phyloP scores from a whole-genome alignment of 2,329 filamentous ascomycete species.

The Trichophaea hybrida region DNA sequence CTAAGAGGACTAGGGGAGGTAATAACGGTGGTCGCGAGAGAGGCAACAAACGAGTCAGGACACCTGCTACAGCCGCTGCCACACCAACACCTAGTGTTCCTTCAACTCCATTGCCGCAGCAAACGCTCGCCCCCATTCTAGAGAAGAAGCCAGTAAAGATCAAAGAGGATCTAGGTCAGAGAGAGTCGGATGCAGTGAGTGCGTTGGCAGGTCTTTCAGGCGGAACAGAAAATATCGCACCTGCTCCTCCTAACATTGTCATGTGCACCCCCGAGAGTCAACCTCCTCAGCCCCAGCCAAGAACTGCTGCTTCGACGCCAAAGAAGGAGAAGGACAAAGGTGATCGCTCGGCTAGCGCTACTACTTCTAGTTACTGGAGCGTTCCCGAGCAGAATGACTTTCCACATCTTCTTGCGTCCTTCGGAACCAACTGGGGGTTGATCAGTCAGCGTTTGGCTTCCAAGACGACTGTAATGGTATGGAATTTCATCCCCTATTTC shows the following conservation, averaged over 20 bases:
- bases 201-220: constrained; percentile 19
- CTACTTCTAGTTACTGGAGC: constrained; percentile 65
- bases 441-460: constrained; percentile 70
- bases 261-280: constrained; percentile 13
- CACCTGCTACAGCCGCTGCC: constrained; percentile 14
- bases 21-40: constrained; percentile 19
- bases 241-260: constrained; percentile 3
- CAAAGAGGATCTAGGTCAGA: constrained; percentile 19
- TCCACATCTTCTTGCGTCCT: constrained; percentile 53
- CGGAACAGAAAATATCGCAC: neutral
- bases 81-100: constrained; percentile 28
- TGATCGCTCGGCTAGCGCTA: neutral
- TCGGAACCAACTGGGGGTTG: constrained; percentile 62
- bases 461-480: constrained; percentile 75
- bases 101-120: constrained; percentile 29
- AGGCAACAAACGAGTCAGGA: constrained; percentile 19
- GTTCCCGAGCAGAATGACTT: constrained; percentile 70
- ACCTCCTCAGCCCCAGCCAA: neutral
- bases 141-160: constrained; percentile 14
- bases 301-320: constrained; percentile 20
- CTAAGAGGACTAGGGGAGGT: constrained; percentile 18
- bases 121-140: constrained; percentile 8
- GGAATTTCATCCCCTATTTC: constrained; percentile 28
- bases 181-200: constrained; percentile 14
- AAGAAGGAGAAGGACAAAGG: constrained; percentile 23